These are phyloP conservation scores for Boletus insuetus DNA, from an alignment of 768 basidiomycete species.

Conservation along the genomic window DNA sequence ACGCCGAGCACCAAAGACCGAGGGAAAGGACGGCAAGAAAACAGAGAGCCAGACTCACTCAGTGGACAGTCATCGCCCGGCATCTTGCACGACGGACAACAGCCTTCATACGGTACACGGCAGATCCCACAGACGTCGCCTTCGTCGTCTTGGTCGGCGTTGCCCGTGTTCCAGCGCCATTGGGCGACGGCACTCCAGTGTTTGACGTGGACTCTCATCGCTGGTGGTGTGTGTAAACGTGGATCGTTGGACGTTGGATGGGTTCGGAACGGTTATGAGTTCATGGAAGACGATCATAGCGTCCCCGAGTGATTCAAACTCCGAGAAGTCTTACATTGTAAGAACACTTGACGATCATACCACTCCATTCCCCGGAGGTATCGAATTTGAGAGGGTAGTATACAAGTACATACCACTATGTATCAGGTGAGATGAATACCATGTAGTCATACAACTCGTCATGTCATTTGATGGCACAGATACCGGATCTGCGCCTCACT, in stretches of 20 bases:
- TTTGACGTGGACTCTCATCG: conserved; percentile 78
- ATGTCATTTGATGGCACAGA: neutral
- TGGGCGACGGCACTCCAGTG: conserved; percentile 86
- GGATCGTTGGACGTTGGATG: too few relatives aligned
- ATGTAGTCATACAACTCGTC: neutral
- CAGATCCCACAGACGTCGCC: conserved; percentile 84
- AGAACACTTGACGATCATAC: too few relatives aligned
- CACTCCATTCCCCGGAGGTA: too few relatives aligned
- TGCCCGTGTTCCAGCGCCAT: conserved; percentile 78
- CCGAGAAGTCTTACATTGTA: too few relatives aligned
- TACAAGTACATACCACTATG: neutral
- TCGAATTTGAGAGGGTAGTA: too few relatives aligned
- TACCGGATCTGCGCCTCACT: neutral
- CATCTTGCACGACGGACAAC: conserved; percentile 93
- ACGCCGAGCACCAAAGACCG: neutral
- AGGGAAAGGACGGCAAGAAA: neutral
- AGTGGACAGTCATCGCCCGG: conserved; percentile 95
- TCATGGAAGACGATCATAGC: too few relatives aligned
- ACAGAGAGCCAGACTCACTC: conserved; percentile 48
- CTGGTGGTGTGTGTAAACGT: neutral
- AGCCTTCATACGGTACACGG: conserved; percentile 88
- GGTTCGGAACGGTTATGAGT: too few relatives aligned
- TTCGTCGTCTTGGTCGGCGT: conserved; percentile 41
- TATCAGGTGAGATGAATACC: neutral
- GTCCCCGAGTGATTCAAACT: too few relatives aligned